These are phyloP conservation scores for Oryza glaberrima DNA, from an alignment of 176 grass and related monocot species.

Conservation along the genomic window DNA sequence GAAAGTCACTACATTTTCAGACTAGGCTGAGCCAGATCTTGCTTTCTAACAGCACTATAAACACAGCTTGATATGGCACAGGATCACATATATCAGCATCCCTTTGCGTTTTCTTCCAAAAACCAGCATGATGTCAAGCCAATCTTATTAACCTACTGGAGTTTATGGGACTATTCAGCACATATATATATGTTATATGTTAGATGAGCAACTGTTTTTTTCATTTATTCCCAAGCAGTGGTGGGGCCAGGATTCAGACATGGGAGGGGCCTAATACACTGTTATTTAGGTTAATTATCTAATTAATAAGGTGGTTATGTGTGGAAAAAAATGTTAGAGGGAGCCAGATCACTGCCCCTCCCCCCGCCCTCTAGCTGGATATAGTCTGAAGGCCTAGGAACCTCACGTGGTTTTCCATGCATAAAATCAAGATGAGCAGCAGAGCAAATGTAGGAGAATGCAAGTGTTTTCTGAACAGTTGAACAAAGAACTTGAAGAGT, in stretches of 20 bases:
- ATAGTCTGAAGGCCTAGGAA: neutral
- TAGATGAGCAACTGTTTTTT: neutral
- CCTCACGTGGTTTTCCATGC: neutral
- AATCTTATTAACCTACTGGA: neutral
- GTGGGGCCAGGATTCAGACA: no score
- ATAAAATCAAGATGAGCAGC: slow-evolving; percentile 16
- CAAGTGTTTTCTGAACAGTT: neutral
- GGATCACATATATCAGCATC: neutral
- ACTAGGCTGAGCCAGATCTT: slow-evolving; percentile 1
- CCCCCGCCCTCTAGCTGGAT: neutral
- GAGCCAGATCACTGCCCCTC: no score
- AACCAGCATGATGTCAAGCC: neutral
- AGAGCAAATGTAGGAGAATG: neutral
- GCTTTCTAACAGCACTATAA: slow-evolving; percentile 23
- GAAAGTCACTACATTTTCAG: slow-evolving; percentile 5
- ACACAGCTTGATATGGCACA: neutral
- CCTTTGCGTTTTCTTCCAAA: slow-evolving; percentile 12
- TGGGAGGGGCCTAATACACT: no score
- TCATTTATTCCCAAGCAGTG: neutral
- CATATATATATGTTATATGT: neutral
- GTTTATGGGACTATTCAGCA: slow-evolving; percentile 1
- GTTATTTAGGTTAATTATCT: no score
- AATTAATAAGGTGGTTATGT: no score
- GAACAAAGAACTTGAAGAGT: neutral
- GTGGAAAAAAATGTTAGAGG: no score